These are phyloP conservation scores for Bjerkandera adusta DNA, from an alignment of 1,284 basidiomycete species.

Conservation along the genomic window DNA sequence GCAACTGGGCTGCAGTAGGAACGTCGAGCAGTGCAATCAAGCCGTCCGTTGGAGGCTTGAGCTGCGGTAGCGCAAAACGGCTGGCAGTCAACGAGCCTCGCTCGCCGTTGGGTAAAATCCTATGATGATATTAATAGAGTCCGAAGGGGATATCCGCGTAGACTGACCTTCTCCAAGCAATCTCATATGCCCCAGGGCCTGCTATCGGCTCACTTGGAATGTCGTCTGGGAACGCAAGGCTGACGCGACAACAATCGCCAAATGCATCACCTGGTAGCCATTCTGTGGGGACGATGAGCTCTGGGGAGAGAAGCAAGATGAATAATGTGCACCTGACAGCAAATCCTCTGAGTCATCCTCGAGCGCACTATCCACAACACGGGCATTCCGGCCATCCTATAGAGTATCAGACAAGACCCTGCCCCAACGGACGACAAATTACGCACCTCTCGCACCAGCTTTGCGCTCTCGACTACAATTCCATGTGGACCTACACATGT, in stretches of 20 bases:
- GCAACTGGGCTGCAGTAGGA: conserved; percentile 59
- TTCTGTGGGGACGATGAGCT: conserved; percentile 42
- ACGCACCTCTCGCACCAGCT: conserved; percentile 47
- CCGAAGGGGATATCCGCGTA: neutral
- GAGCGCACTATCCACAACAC: conserved; percentile 41
- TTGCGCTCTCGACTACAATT: conserved; percentile 50
- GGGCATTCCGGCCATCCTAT: conserved; percentile 47
- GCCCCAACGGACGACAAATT: neutral
- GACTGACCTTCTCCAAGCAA: conserved; percentile 67
- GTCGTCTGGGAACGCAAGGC: conserved; percentile 44
- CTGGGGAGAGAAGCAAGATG: conserved; percentile 5
- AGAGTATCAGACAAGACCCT: neutral
- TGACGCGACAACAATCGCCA: conserved; percentile 51
- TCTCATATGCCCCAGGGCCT: conserved; percentile 55
- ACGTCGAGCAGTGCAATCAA: conserved; percentile 63
- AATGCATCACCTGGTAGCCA: conserved; percentile 65
- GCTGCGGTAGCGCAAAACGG: conserved; percentile 52
- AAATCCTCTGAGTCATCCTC: conserved; percentile 36
- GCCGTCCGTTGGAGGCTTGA: conserved; percentile 55
- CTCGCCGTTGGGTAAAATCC: conserved; percentile 41
- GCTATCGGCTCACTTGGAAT: conserved; percentile 35
- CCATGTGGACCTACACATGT: conserved; percentile 51
- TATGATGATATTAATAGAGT: conserved; percentile 20
- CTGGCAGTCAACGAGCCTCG: conserved; percentile 45
- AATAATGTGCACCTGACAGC: conserved; percentile 24